Evolutionary conservation across 805 yeast genomes (phyloP), one percentile per base, ranked within the genome.

Genomic region (Lipomyces mesembrius): DNA sequence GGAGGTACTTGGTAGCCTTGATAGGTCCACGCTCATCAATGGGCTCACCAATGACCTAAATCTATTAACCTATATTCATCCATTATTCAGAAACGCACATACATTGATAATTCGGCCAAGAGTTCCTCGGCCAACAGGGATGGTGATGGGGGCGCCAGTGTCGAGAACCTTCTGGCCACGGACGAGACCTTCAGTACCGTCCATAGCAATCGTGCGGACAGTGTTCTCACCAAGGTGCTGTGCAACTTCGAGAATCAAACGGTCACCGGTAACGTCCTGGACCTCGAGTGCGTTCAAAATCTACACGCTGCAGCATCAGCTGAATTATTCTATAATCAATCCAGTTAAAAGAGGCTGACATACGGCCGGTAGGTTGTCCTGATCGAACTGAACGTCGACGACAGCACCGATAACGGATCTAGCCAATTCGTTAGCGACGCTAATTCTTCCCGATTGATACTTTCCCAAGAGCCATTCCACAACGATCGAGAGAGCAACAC

Each of bases 161-260:
- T 95, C 99, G 74, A 79, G 74, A 78, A 95, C 99, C 69, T 84
- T 65, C 79, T 90, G 88, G 83, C 99, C 99, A 88, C 99, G 94
- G 78, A 92, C 97, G 79, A 95, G 89, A 92, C 99, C 99, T 84
- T 94, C 98, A 77, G 99, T 95, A 91, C 98, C 98, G 83, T 95
- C 99, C 99, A 95, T 95, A 81, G 99, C 98, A 90, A 95, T 95
- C 81, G 99, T 90, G 90, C 99, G 94, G 82, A 95, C 98, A 77
- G 98, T 90, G 91, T 92, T 92, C 87, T 95, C 98, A 88, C 99
- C 99, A 83, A 95, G 88, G 85, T 95, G 99, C 87, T 95, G 99
- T 78, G 99, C 95, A 77, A 95, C 99, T 86, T 95, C 99, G 79
- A 95, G 88, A 75, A 95, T 92, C 80, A 95, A 88, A 79, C 86